These are phyloP conservation scores for Amaranthus hypochondriacus DNA, from an alignment of 148 eudicot species.

Conservation along the genomic window DNA sequence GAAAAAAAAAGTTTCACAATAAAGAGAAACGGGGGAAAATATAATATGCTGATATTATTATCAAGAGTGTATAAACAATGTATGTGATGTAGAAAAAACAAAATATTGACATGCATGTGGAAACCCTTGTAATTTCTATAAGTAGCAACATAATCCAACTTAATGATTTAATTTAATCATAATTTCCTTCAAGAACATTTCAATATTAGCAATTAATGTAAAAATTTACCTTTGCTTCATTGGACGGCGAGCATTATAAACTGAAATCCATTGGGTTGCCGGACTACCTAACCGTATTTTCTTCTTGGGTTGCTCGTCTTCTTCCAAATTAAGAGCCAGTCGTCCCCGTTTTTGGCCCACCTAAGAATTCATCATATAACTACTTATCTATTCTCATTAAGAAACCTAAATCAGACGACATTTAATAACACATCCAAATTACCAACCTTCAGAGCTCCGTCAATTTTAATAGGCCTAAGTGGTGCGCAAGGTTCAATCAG, in stretches of 20 bases:
- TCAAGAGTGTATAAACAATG: no score
- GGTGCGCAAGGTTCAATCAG: slow-evolving; percentile 79
- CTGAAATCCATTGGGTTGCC: slow-evolving; percentile 95
- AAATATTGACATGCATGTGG: no score
- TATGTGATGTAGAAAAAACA: no score
- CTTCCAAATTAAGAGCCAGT: slow-evolving; percentile 80
- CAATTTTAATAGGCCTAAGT: slow-evolving; percentile 74
- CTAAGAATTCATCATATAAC: slow-evolving; percentile 26
- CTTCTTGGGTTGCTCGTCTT: slow-evolving; percentile 86
- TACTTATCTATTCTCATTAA: neutral
- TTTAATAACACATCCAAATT: neutral
- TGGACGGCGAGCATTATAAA: slow-evolving; percentile 91
- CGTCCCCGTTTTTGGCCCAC: slow-evolving; percentile 91
- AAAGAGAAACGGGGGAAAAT: no score
- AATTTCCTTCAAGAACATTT: neutral
- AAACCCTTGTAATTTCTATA: no score
- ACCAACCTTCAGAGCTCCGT: slow-evolving; percentile 81
- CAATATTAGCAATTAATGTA: neutral
- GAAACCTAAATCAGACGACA: neutral
- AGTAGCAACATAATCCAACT: neutral
- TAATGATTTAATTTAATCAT: neutral
- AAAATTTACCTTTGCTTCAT: slow-evolving; percentile 80
- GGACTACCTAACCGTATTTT: slow-evolving; percentile 87
- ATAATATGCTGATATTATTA: no score
- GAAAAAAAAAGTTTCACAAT: no score